These are phyloP conservation scores for Colletotrichum scovillei DNA, from an alignment of 2,329 filamentous ascomycete genomes.

Conservation along the genomic window DNA sequence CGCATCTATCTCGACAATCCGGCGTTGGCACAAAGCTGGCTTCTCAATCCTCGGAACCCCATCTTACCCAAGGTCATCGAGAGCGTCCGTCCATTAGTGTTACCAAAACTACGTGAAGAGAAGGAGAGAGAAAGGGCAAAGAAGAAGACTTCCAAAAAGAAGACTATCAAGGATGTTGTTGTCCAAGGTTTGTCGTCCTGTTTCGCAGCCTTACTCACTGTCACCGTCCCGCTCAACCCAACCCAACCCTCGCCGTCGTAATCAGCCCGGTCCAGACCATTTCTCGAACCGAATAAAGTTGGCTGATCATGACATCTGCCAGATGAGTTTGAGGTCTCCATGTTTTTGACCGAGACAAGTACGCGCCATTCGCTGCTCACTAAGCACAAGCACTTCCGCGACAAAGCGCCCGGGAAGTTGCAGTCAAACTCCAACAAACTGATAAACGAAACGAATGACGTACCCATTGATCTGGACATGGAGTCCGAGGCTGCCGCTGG, in stretches of 20 bases:
- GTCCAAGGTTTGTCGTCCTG: slow-evolving; percentile 70
- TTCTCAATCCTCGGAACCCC: slow-evolving; percentile 80
- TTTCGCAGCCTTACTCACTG: slow-evolving; percentile 8
- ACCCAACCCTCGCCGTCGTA: slow-evolving; percentile 26
- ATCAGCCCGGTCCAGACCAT: neutral
- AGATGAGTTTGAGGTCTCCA: slow-evolving; percentile 97
- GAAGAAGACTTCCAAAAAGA: slow-evolving; percentile 77
- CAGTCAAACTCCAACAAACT: slow-evolving; percentile 73
- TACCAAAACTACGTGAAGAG: slow-evolving; percentile 93
- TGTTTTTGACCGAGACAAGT: slow-evolving; percentile 89
- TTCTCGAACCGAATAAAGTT: neutral
- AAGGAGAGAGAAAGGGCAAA: slow-evolving; percentile 70
- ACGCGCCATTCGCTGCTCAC: slow-evolving; percentile 88
- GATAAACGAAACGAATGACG: slow-evolving; percentile 65
- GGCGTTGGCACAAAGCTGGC: slow-evolving; percentile 82
- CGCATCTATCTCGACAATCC: slow-evolving; percentile 97
- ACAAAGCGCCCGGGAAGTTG: slow-evolving; percentile 63
- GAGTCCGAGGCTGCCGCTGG: slow-evolving; percentile 47
- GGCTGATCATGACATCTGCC: slow-evolving; percentile 22
- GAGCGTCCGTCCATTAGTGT: slow-evolving; percentile 84
- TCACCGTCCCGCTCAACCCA: slow-evolving; percentile 23
- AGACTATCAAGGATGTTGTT: slow-evolving; percentile 88
- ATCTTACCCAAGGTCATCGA: slow-evolving; percentile 86
- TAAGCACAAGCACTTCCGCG: slow-evolving; percentile 83
- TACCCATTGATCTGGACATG: slow-evolving; percentile 64